phyloP scores from a whole-genome alignment of 2,329 filamentous ascomycete species.

The Pestalotiopsis sp. region DNA sequence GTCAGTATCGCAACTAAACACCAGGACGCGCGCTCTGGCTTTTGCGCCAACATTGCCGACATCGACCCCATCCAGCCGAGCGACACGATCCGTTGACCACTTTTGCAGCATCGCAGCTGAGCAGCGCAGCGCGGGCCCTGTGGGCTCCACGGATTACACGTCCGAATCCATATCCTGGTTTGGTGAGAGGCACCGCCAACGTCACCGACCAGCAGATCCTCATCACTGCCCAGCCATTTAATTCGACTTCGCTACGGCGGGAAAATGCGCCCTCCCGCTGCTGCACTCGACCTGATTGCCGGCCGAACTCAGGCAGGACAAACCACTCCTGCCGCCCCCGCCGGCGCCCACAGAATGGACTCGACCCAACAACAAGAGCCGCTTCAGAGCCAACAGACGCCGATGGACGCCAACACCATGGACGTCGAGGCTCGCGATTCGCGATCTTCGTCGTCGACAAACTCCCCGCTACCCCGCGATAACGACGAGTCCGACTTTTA shows the following conservation, averaged over 20 bases:
- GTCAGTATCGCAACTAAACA: neutral
- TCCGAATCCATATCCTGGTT: neutral
- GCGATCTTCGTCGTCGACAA: conserved; percentile 68
- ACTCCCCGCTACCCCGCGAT: conserved; percentile 73
- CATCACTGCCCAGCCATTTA: neutral
- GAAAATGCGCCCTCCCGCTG: conserved; percentile 15
- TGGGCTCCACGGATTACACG: neutral
- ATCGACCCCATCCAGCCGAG: neutral
- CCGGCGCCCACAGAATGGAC: neutral
- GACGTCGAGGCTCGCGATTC: conserved; percentile 51
- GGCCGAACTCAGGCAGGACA: conserved; percentile 10
- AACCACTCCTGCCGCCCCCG: conserved; percentile 4
- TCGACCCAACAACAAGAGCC: neutral
- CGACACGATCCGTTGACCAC: neutral
- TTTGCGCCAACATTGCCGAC: neutral
- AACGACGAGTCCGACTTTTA: conserved; percentile 96
- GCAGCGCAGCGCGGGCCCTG: neutral
- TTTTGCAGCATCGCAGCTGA: neutral
- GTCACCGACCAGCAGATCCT: neutral
- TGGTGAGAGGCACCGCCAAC: neutral
- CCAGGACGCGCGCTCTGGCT: neutral
- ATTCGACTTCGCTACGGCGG: neutral
- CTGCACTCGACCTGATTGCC: conserved; percentile 16
- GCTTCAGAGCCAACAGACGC: neutral
- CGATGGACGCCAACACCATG: conserved; percentile 17